These are phyloP conservation scores for Colletotrichum abscissum DNA, from an alignment of 2,329 filamentous ascomycete genomes.

Conservation along the genomic window DNA sequence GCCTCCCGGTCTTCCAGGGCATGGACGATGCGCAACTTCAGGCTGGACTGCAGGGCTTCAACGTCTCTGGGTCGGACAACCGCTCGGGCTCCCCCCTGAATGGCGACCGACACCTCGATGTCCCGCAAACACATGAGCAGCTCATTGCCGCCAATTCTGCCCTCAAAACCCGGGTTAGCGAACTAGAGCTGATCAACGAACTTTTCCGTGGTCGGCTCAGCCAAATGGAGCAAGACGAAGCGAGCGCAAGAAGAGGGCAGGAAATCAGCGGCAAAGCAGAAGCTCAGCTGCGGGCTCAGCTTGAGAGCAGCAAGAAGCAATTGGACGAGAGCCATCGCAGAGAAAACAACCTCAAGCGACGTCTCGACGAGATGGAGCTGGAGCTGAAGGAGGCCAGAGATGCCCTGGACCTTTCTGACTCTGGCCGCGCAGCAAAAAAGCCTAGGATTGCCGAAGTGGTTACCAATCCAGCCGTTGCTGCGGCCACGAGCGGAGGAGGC, in stretches of 20 bases:
- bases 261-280: constrained; percentile 68
- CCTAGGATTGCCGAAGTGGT: constrained; percentile 28
- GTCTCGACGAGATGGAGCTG: constrained; percentile 82
- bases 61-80: constrained; percentile 63
- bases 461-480: background rate
- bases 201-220: constrained; percentile 80
- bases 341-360: constrained; percentile 84
- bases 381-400: constrained; percentile 55
- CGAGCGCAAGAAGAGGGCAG: constrained; percentile 70
- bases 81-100: constrained; percentile 62
- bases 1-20: constrained; percentile 83
- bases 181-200: constrained; percentile 94
- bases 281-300: constrained; percentile 66
- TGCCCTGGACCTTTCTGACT: constrained; percentile 26
- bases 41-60: constrained; percentile 60
- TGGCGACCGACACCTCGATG: constrained; percentile 73
- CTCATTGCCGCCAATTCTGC: constrained; percentile 83
- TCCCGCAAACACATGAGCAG: constrained; percentile 82
- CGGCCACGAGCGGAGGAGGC: background rate
- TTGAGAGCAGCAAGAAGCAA: constrained; percentile 63
- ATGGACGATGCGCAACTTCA: constrained; percentile 80
- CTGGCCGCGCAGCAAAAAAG: constrained; percentile 32
- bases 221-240: constrained; percentile 84
- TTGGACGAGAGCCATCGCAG: constrained; percentile 82
- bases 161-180: constrained; percentile 94